phyloP scores from a whole-genome alignment of 176 grass and related monocot genomes.

The Carex scoparia region DNA sequence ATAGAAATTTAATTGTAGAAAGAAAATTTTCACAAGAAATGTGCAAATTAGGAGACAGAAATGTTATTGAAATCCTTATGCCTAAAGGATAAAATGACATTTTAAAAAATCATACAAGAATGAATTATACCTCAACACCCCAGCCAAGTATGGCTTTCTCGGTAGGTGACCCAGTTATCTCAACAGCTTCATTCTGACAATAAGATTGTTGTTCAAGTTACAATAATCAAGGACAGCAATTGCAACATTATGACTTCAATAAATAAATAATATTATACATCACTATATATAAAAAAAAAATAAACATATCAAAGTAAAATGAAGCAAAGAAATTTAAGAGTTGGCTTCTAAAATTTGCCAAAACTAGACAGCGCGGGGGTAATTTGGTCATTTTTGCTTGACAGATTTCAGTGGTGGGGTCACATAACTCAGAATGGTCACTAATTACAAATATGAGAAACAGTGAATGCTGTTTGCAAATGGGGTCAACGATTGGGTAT shows the following conservation, averaged over 20 bases:
- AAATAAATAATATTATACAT: not conserved
- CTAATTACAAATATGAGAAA: not conserved
- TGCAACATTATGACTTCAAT: not conserved
- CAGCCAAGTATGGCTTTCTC: conserved; percentile 91
- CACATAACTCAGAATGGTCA: not conserved
- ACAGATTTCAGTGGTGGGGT: not conserved
- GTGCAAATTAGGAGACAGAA: not conserved
- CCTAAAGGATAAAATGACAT: not conserved
- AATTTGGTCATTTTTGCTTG: not conserved
- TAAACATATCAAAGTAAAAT: not conserved
- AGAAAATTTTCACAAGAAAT: conserved; percentile 26
- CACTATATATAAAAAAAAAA: not conserved
- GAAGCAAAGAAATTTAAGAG: not conserved
- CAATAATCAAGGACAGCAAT: not conserved
- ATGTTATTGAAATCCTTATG: not conserved
- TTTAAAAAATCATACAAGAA: not conserved
- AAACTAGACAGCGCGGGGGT: not conserved
- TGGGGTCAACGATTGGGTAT: not conserved
- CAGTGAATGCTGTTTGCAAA: not conserved
- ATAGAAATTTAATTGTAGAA: not conserved
- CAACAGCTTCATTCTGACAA: conserved; percentile 51
- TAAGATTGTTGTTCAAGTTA: not conserved
- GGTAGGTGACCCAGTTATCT: conserved; percentile 83
- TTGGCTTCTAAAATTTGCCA: not conserved
- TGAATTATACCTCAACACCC: conserved; percentile 60